A percentile compares a stretch with the other conserved stretches of the same genome.
These are phyloP conservation scores for Botrytis galanthina DNA, from an alignment of 2,329 filamentous ascomycete genomes.

Conservation along the genomic window DNA sequence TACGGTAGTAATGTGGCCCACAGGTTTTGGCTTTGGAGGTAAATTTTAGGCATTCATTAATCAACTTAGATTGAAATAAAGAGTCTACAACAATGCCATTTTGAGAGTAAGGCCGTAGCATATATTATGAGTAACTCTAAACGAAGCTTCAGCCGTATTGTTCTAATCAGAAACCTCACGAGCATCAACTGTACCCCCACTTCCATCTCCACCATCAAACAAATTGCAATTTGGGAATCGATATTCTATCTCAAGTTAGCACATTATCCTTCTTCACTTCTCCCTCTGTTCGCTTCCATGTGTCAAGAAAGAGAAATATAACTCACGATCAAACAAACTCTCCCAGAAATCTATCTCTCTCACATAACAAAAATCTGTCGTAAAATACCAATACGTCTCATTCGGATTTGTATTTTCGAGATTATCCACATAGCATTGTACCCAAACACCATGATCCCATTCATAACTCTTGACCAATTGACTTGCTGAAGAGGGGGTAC, in stretches of 20 bases:
- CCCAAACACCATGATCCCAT: constrained; percentile 13
- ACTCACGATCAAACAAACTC: constrained; percentile 28
- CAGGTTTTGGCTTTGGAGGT: not conserved
- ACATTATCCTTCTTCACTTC: rapidly evolving
- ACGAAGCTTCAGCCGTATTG: not conserved
- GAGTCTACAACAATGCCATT: not conserved
- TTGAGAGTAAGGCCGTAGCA: not conserved
- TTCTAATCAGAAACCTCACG: not conserved
- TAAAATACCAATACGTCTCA: constrained; percentile 27
- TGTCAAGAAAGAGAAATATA: not conserved
- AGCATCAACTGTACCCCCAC: not conserved
- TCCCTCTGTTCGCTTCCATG: not conserved
- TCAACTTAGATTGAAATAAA: not conserved
- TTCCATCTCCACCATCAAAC: not conserved
- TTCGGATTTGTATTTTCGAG: constrained; percentile 1
- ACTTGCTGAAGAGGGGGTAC: not conserved
- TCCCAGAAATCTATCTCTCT: constrained; percentile 27
- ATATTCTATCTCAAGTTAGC: constrained; percentile 9
- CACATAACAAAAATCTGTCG: constrained; percentile 31
- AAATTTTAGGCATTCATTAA: not conserved
- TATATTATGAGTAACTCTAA: not conserved
- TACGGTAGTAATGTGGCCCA: not conserved
- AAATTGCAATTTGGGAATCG: constrained; percentile 5
- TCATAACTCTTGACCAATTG: constrained; percentile 13
- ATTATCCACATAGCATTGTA: constrained; percentile 7